phyloP scores from a whole-genome alignment of 78 protist genomes.

The Speleostelium caveatum region DNA sequence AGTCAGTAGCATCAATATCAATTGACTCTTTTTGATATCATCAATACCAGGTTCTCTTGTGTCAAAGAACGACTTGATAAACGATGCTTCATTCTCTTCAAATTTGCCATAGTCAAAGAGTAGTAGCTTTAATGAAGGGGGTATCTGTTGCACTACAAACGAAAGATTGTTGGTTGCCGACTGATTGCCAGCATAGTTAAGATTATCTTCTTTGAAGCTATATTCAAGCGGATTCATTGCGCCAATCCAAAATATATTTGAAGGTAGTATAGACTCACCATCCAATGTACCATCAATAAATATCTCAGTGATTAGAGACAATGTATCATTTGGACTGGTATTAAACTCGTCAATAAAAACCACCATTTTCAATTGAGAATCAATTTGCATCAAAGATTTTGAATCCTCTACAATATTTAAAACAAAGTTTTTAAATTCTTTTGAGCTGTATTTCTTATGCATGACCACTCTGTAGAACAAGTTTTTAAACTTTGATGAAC shows the following conservation, averaged over 20 bases:
- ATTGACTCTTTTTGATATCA: neutral
- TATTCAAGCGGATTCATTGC: constrained; percentile 71
- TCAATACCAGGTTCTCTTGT: neutral
- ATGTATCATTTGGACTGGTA: constrained; percentile 62
- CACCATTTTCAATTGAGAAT: constrained; percentile 15
- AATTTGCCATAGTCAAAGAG: constrained; percentile 56
- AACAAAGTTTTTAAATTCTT: constrained; percentile 3
- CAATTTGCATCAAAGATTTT: neutral
- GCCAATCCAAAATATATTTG: constrained; percentile 76
- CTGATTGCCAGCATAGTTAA: constrained; percentile 10
- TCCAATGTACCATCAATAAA: constrained; percentile 82
- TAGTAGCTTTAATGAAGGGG: constrained; percentile 56
- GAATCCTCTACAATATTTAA: neutral
- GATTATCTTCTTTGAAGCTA: neutral
- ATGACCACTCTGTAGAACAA: constrained; percentile 71
- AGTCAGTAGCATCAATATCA: neutral
- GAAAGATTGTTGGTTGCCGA: neutral
- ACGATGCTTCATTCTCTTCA: constrained; percentile 26
- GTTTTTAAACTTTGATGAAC: constrained; percentile 33
- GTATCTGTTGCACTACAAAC: constrained; percentile 45
- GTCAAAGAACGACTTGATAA: constrained; percentile 4
- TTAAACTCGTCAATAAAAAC: constrained; percentile 84
- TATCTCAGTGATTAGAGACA: constrained; percentile 76
- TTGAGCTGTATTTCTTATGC: constrained; percentile 49
- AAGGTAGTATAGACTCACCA: constrained; percentile 17